Percentiles rank a stretch among this genome's conserved stretches.
Evolutionary conservation across 2,329 filamentous ascomycete species (phyloP).

Genomic region (Coniella lustricola): DNA sequence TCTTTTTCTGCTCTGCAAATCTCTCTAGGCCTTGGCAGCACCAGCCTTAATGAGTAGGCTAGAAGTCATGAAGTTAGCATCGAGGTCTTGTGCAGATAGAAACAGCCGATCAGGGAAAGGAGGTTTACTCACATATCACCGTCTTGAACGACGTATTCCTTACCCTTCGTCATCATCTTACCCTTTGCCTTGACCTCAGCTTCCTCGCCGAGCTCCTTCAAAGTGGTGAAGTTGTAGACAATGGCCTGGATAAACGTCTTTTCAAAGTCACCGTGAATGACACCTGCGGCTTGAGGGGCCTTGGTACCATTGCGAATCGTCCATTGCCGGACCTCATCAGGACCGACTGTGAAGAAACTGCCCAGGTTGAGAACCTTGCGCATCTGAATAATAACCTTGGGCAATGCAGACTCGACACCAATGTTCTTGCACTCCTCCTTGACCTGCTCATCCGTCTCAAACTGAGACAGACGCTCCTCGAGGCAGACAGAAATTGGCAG

Average conservation of each 20-base stretch:
- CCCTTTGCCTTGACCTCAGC: conserved; percentile 83
- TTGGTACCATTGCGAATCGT: conserved; percentile 94
- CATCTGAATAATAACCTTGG: conserved; percentile 91
- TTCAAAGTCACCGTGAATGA: conserved; percentile 88
- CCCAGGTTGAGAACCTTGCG: conserved; percentile 82
- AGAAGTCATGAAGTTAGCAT: too few relatives aligned
- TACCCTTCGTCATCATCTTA: conserved; percentile 97
- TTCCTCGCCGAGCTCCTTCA: conserved; percentile 88
- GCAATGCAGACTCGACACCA: conserved; percentile 78
- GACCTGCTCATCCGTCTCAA: conserved; percentile 69
- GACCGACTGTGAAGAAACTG: conserved; percentile 94
- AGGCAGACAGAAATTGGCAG: conserved; percentile 89
- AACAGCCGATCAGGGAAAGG: too few relatives aligned
- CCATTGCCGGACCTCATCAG: conserved; percentile 98
- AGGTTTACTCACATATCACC: conserved; percentile 50
- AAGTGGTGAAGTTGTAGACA: conserved; percentile 77
- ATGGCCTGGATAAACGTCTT: conserved; percentile 98
- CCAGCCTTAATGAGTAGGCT: conserved; percentile 79
- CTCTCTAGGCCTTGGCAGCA: conserved; percentile 61
- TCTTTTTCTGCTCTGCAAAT: not conserved
- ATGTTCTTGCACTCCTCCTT: conserved; percentile 84
- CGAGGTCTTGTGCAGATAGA: too few relatives aligned
- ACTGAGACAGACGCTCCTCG: conserved; percentile 82
- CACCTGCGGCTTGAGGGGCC: conserved; percentile 94
- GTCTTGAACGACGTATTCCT: conserved; percentile 66